phyloP scores from a whole-genome alignment of 1,284 basidiomycete genomes.

The Rhodotorula sp. region DNA sequence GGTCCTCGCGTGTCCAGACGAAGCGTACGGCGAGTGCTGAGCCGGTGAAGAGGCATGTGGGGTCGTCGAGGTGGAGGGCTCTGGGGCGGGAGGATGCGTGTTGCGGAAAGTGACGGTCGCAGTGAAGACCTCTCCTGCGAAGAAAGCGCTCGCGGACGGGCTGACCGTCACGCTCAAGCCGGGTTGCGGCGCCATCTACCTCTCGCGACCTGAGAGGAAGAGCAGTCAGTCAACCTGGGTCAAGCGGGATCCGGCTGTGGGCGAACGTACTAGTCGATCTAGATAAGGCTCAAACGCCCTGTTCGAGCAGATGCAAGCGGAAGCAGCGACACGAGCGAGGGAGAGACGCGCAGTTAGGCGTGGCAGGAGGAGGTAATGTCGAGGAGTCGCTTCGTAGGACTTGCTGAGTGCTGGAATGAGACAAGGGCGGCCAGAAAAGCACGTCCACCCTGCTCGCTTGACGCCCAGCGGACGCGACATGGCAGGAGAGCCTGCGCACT shows the following conservation, averaged over 20 bases:
- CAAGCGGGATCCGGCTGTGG: neutral
- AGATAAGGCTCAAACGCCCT: no score
- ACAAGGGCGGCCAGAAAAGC: no score
- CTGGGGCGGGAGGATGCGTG: constrained; percentile 50
- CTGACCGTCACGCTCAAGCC: constrained; percentile 54
- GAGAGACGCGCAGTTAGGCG: no score
- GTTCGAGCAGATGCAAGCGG: no score
- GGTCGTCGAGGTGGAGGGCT: neutral
- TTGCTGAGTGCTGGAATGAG: no score
- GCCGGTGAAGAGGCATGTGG: constrained; percentile 51
- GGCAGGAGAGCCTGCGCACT: no score
- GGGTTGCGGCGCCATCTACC: neutral
- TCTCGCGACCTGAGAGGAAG: neutral
- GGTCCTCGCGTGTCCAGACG: constrained; percentile 57
- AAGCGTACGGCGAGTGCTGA: constrained; percentile 42
- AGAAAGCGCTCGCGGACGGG: constrained; percentile 83
- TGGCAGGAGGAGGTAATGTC: no score
- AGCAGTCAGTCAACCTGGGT: neutral
- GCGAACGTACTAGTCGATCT: no score
- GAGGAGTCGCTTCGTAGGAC: no score
- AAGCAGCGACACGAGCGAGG: no score
- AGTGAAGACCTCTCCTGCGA: constrained; percentile 82
- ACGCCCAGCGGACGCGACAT: no score
- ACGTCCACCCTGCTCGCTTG: no score
- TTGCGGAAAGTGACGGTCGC: constrained; percentile 86